Percentiles rank a stretch among this genome's conserved stretches.
Conservation (phyloP, 1,284 basidiomycete genomes). For the Blastosporella zonata region DNA sequence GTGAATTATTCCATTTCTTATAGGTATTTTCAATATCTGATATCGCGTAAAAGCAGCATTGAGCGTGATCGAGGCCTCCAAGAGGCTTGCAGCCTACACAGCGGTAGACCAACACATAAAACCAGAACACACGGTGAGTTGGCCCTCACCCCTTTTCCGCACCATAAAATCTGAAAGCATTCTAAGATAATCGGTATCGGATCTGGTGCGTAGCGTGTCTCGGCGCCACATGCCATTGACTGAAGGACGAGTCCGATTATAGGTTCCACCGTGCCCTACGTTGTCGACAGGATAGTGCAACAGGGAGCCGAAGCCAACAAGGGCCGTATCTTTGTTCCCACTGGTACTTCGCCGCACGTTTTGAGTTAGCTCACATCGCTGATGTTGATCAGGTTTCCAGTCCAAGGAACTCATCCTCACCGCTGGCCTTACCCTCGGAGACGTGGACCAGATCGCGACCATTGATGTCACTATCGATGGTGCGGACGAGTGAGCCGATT, state of each 20-base stretch:
- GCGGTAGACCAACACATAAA: constrained; percentile 91
- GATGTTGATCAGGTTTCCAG: constrained; percentile 74
- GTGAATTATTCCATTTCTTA: no score
- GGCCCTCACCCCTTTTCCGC: background rate
- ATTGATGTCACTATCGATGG: constrained; percentile 98
- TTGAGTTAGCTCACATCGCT: background rate
- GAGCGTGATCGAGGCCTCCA: constrained; percentile 69
- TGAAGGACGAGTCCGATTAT: constrained; percentile 2
- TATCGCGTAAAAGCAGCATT: constrained; percentile 11
- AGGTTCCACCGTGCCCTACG: constrained; percentile 97
- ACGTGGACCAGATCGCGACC: constrained; percentile 86
- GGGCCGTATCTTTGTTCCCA: constrained; percentile 86
- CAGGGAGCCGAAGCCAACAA: constrained; percentile 81
- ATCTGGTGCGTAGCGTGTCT: constrained; percentile 52
- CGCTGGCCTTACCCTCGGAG: constrained; percentile 80
- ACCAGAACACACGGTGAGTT: constrained; percentile 75
- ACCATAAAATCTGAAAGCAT: background rate
- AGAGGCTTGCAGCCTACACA: constrained; percentile 89
- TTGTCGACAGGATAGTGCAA: constrained; percentile 90
- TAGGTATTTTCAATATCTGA: background rate
- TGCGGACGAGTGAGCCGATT: constrained; percentile 84
- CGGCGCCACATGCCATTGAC: background rate
- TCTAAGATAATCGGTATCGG: constrained; percentile 86
- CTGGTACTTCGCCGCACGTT: constrained; percentile 44
- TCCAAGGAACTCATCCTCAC: constrained; percentile 92